Evolutionary conservation across 2,329 filamentous ascomycete genomes (phyloP).

Genomic region (Nemania serpens): DNA sequence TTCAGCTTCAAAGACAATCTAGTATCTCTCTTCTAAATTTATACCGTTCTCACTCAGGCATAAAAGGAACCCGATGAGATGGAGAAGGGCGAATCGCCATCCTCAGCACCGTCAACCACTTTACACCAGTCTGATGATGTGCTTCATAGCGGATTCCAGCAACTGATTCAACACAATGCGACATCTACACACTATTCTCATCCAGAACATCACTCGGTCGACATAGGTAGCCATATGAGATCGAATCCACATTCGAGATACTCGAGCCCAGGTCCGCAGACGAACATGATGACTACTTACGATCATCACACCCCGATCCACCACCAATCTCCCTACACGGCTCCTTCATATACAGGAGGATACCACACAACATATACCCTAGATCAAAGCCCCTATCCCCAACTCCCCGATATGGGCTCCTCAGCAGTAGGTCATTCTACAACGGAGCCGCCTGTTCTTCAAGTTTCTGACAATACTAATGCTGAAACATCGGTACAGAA

Average conservation of each 20-base stretch:
- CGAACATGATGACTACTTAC: constrained; percentile 33
- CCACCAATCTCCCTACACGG: constrained; percentile 31
- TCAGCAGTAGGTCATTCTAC: constrained; percentile 33
- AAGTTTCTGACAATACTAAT: constrained; percentile 10
- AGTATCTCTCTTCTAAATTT: constrained; percentile 5
- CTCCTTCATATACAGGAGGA: constrained; percentile 30
- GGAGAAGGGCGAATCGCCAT: constrained; percentile 45
- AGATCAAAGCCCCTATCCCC: constrained; percentile 38
- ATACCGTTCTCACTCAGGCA: not conserved
- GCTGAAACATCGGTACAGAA: constrained; percentile 21
- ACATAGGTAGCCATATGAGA: constrained; percentile 40
- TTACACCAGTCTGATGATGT: constrained; percentile 42
- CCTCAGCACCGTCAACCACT: constrained; percentile 50
- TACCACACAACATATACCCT: constrained; percentile 35
- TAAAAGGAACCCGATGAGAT: constrained; percentile 33
- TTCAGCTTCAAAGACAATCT: constrained; percentile 6
- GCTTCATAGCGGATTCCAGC: constrained; percentile 49
- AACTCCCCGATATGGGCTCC: constrained; percentile 35
- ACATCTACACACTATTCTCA: constrained; percentile 28
- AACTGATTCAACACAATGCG: constrained; percentile 52
- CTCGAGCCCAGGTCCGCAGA: constrained; percentile 45
- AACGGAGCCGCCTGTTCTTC: not conserved
- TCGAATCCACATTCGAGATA: constrained; percentile 47
- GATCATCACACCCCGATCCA: constrained; percentile 38
- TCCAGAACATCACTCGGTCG: constrained; percentile 32